Evolutionary conservation across 1,139 yeast genomes (phyloP).

Genomic region (Debaryomyces subglobosus): DNA sequence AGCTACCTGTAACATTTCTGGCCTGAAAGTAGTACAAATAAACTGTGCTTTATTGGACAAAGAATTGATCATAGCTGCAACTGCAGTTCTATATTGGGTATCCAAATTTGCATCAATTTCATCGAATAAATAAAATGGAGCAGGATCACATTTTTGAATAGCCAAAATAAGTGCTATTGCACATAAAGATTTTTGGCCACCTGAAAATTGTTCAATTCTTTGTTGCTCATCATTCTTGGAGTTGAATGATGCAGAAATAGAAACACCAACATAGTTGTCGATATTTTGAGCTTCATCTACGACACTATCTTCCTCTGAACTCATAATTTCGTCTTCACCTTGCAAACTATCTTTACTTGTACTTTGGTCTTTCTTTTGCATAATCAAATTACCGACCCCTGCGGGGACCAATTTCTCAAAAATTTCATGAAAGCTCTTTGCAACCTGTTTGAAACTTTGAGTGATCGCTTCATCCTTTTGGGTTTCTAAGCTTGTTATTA

Average conservation of each 20-base stretch:
- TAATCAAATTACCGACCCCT: constrained; percentile 75
- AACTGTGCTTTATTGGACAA: constrained; percentile 78
- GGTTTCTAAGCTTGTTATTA: constrained; percentile 71
- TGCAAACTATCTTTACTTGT: constrained; percentile 13
- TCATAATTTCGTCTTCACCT: constrained; percentile 21
- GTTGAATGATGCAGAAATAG: constrained; percentile 89
- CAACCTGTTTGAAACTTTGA: constrained; percentile 76
- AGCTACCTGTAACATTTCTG: constrained; percentile 88
- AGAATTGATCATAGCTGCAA: constrained; percentile 72
- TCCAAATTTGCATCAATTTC: constrained; percentile 96
- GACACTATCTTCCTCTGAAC: constrained; percentile 20
- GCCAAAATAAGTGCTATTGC: constrained; percentile 93
- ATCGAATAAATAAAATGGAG: constrained; percentile 93
- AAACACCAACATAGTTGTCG: constrained; percentile 79
- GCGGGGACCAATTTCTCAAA: constrained; percentile 83
- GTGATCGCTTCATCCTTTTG: constrained; percentile 86
- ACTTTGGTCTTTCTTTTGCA: constrained; percentile 50
- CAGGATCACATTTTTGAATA: constrained; percentile 93
- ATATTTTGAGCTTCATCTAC: constrained; percentile 28
- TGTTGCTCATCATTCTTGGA: constrained; percentile 86
- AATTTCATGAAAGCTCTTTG: constrained; percentile 70
- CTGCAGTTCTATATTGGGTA: constrained; percentile 87
- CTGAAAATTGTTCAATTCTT: constrained; percentile 87
- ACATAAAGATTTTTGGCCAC: constrained; percentile 95
- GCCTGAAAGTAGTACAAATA: constrained; percentile 93